Conservation (phyloP, 805 yeast species). For the Naumovozyma castellii region DNA sequence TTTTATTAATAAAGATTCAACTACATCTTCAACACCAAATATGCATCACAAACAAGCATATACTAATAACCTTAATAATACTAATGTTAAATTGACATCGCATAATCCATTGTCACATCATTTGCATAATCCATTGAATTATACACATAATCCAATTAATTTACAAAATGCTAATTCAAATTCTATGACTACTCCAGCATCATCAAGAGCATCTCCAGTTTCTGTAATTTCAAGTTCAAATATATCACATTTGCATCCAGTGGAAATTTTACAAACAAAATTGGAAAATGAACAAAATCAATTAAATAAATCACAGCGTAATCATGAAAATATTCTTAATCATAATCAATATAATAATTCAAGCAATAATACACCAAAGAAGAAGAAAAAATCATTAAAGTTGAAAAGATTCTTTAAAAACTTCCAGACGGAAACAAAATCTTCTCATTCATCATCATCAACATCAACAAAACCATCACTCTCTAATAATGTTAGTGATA, state of each 20-base stretch:
- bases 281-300: slow-evolving; percentile 9
- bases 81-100: background rate
- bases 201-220: background rate
- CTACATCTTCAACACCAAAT: background rate
- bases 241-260: slow-evolving; percentile 22
- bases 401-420: slow-evolving; percentile 47
- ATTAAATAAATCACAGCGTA: background rate
- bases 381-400: slow-evolving; percentile 18
- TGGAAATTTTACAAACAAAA: slow-evolving; percentile 20
- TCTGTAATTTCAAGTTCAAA: background rate
- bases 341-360: background rate
- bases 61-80: background rate
- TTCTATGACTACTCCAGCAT: background rate
- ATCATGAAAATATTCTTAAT: background rate
- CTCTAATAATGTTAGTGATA: slow-evolving; percentile 1
- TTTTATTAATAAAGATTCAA: background rate
- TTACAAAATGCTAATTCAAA: background rate
- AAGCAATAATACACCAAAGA: background rate
- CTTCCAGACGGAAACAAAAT: slow-evolving; percentile 13
- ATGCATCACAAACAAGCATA: background rate
- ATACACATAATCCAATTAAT: background rate
- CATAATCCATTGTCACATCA: slow-evolving; percentile 2
- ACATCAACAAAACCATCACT: background rate
- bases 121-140: slow-evolving; percentile 2
- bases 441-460: background rate